Conservation (phyloP, 2,329 filamentous ascomycete species). For the Neobulgaria alba region DNA sequence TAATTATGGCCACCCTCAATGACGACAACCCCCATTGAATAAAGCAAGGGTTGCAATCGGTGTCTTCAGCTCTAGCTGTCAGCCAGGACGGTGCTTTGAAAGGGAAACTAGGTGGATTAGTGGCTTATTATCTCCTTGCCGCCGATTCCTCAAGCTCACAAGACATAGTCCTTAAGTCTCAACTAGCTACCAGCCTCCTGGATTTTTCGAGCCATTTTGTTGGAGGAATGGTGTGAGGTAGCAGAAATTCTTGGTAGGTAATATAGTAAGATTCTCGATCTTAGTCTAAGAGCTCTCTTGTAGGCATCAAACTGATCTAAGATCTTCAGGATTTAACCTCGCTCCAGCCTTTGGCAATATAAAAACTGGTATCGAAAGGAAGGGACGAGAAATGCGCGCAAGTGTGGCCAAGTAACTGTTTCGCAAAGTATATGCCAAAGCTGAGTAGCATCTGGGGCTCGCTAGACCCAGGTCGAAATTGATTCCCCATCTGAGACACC, state of each 20-base stretch:
- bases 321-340: too few species aligned
- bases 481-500: too few species aligned
- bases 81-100: conserved; percentile 33
- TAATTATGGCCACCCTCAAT: too few species aligned
- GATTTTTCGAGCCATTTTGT: conserved; percentile 11
- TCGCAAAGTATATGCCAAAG: conserved; percentile 14
- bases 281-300: conserved; percentile 8
- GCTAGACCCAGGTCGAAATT: too few species aligned
- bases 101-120: conserved; percentile 28
- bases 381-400: conserved; percentile 13
- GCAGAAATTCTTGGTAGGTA: conserved; percentile 17
- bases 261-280: conserved; percentile 13
- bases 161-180: conserved; percentile 7
- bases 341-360: too few species aligned
- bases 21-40: conserved; percentile 40
- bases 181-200: too few species aligned
- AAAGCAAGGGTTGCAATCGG: conserved; percentile 33
- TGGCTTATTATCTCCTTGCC: conserved; percentile 29
- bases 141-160: conserved; percentile 13
- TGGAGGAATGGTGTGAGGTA: conserved; percentile 20
- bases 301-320: conserved; percentile 1
- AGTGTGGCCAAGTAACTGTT: conserved; percentile 16
- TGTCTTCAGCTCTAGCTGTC: conserved; percentile 41
- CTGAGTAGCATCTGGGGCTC: too few species aligned
- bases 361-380: conserved; percentile 5